These are phyloP conservation scores for Leishmania guyanensis DNA, from an alignment of 208 protist genomes.

Conservation along the genomic window DNA sequence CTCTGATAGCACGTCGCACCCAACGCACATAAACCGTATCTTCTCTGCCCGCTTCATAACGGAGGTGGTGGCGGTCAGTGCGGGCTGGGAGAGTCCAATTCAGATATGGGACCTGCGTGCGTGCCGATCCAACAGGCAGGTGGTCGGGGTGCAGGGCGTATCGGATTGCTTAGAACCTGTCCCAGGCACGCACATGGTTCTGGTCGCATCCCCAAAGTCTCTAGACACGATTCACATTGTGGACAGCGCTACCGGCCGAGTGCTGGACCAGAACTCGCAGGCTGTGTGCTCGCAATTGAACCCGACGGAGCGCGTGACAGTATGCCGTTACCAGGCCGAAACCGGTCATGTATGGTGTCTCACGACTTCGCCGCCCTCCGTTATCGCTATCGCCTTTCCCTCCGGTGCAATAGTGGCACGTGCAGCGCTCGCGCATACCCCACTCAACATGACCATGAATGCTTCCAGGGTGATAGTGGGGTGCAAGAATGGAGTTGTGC, in stretches of 20 bases:
- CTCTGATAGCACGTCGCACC: constrained; percentile 32
- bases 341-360: constrained; percentile 56
- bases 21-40: constrained; percentile 82
- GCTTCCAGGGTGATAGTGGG: constrained; percentile 9
- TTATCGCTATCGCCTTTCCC: constrained; percentile 43
- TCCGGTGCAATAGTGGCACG: constrained; percentile 43
- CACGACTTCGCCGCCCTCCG: constrained; percentile 32
- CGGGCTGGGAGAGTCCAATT: constrained; percentile 87
- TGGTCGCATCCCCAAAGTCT: constrained; percentile 54
- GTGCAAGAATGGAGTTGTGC: constrained; percentile 24
- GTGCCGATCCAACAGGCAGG: constrained; percentile 49
- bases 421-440: constrained; percentile 24
- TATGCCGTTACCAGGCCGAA: constrained; percentile 42
- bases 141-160: constrained; percentile 53
- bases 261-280: constrained; percentile 39
- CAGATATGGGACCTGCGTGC: constrained; percentile 89
- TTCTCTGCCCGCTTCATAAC: constrained; percentile 75
- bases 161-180: constrained; percentile 81
- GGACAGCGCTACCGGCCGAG: constrained; percentile 44
- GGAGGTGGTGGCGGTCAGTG: constrained; percentile 52
- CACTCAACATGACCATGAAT: constrained; percentile 41
- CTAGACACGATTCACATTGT: constrained; percentile 68
- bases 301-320: constrained; percentile 25
- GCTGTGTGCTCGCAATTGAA: constrained; percentile 34
- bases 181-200: constrained; percentile 43